Evolutionary conservation across 768 basidiomycete genomes (phyloP).

Genomic region (Pleurotus giganteus): DNA sequence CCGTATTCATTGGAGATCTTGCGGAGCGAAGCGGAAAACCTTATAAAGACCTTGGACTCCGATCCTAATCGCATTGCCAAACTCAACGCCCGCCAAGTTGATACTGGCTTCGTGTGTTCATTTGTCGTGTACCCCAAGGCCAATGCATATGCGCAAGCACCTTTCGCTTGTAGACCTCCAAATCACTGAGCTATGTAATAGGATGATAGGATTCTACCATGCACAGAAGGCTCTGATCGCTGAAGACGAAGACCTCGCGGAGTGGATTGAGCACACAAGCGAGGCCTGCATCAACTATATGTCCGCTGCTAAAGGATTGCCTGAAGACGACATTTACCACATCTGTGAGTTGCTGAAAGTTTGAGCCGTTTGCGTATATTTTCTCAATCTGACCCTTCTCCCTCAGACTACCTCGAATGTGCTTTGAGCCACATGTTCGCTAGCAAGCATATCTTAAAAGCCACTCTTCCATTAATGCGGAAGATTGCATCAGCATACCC

Average conservation of each 20-base stretch:
- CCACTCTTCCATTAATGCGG: conserved; percentile 21
- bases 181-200: conserved; percentile 1
- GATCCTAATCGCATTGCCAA: not conserved
- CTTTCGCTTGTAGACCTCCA: not conserved
- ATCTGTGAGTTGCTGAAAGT: not conserved
- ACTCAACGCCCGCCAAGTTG: not conserved
- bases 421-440: conserved; percentile 30
- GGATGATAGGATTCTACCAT: conserved; percentile 22
- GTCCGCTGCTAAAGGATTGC: not conserved
- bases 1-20: conserved; percentile 27
- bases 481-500: conserved; percentile 19
- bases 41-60: conserved; percentile 23
- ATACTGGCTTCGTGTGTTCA: conserved; percentile 29
- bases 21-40: conserved; percentile 26
- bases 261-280: not conserved
- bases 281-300: not conserved
- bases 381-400: not conserved
- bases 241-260: not conserved
- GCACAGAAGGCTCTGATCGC: not conserved
- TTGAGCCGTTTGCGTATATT: not conserved
- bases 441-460: conserved; percentile 17
- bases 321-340: not conserved
- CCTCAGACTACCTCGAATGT: conserved; percentile 22
- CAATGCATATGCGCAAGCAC: conserved; percentile 28
- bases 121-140: conserved; percentile 38